Base-by-base conservation (phyloP, 106 monocot species). In the Phalaenopsis equestris region DNA sequence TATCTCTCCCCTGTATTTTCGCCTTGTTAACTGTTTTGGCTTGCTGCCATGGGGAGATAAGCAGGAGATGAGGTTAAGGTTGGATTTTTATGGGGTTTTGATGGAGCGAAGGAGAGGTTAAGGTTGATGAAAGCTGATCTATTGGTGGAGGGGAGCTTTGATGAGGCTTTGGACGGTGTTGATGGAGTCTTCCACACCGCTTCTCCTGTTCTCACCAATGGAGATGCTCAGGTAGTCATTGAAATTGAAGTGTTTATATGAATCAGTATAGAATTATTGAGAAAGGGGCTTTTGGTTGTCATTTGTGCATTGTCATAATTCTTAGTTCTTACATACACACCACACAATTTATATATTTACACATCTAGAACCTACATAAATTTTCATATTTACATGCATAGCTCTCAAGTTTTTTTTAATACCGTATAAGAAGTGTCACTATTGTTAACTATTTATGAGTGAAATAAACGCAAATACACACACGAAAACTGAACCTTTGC, bases 111-210 rank as follows among this genome's bases (percentile, higher is more conserved):
- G 68, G 88, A 94, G 85, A 86, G 92, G 80, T 87, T 97, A 1
- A 88, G 77, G 80, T 79, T 97, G 45, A 56, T 97, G 58, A 89
- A 86, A 73, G 94, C 96, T 17, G 92, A 97, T 83, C 90, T 97
- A 24, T 75, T 80, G 85, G 87, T 84, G 61, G 88, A 90, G 10
- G 89, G 90, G 17, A 94, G 96, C 90, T 97, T 97, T 61, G 92
- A 93, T 48, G 82, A 83, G 8, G 92, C 96, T 4, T 85, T 97
- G 1, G 86, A 87, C 24, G 94, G 94, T 9, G 94, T 83, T 3
- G 92, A 94, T 75, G 96, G 96, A n/a, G 96, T 97, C 73, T 94
- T 94, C 86, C 96, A 97, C 85, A 84, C 92, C 1, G 96, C 96
- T 5, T 89, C 87, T 14, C 96, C 96, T 10, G 90, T 97, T 56